phyloP scores from a whole-genome alignment of 2,329 filamentous ascomycete species.

The Phaeoacremonium minimum region DNA sequence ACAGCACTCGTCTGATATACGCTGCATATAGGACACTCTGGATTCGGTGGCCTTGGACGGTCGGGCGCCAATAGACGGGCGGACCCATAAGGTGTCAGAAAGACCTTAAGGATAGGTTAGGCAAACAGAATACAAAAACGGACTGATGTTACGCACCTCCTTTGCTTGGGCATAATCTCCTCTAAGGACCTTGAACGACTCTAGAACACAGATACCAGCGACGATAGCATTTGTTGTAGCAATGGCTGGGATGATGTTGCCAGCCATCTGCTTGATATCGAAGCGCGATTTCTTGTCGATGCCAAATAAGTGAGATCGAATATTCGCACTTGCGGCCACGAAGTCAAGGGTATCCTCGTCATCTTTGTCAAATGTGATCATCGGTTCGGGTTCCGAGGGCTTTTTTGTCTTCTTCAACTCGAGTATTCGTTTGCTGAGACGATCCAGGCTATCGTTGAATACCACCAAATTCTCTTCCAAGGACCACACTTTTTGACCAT shows the following conservation, averaged over 20 bases:
- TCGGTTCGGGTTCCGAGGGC: constrained; percentile 48
- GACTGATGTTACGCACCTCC: constrained; percentile 50
- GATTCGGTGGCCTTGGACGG: constrained; percentile 62
- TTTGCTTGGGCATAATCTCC: constrained; percentile 67
- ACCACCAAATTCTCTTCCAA: constrained; percentile 78
- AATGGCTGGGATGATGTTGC: constrained; percentile 98
- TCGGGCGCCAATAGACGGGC: constrained; percentile 57
- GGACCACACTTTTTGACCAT: constrained; percentile 78
- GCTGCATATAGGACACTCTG: constrained; percentile 78
- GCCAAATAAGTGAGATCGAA: constrained; percentile 83
- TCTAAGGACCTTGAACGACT: constrained; percentile 85
- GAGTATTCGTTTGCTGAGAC: constrained; percentile 70
- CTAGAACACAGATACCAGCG: constrained; percentile 84
- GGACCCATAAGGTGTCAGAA: constrained; percentile 65
- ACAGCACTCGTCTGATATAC: constrained; percentile 63
- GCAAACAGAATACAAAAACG: background rate
- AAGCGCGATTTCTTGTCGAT: constrained; percentile 89
- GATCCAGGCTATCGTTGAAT: constrained; percentile 77
- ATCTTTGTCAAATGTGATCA: constrained; percentile 92
- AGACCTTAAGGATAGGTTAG: constrained; percentile 48
- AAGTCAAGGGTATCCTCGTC: constrained; percentile 94
- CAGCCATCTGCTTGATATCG: constrained; percentile 98
- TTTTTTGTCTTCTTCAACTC: constrained; percentile 49
- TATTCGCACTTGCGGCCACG: constrained; percentile 83
- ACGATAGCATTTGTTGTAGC: constrained; percentile 97